Evolutionary conservation across 331 rosid species (phyloP).

Genomic region (Pyracantha coccinea): DNA sequence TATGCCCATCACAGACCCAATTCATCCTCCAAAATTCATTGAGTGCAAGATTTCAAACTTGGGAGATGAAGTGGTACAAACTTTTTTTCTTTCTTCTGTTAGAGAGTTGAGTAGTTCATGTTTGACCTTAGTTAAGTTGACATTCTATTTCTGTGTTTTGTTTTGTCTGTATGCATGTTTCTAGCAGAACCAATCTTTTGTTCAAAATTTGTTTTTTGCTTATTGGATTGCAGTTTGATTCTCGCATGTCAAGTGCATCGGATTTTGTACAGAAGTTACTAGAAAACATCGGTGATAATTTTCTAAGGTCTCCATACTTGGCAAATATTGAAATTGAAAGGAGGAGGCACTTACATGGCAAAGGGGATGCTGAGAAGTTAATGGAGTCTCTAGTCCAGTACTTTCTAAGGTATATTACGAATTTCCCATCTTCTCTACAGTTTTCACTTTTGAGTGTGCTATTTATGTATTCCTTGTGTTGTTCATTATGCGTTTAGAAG

Average conservation of each 20-base stretch:
- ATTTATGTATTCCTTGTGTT: not conserved
- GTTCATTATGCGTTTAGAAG: not conserved
- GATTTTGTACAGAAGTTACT: conserved; percentile 57
- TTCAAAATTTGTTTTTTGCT: conserved; percentile 18
- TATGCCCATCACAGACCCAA: conserved; percentile 38
- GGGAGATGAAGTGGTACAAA: conserved; percentile 65
- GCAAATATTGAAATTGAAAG: conserved; percentile 90
- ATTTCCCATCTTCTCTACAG: not conserved
- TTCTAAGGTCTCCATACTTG: conserved; percentile 66
- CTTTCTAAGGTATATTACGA: conserved; percentile 44
- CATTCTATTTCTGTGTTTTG: not conserved
- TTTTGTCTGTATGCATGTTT: not conserved
- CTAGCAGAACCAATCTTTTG: not conserved
- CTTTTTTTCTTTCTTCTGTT: not conserved
- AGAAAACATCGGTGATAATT: conserved; percentile 31
- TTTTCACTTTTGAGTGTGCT: not conserved
- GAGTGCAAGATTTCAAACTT: conserved; percentile 68
- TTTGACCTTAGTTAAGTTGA: not conserved
- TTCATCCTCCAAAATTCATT: conserved; percentile 45
- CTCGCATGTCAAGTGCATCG: conserved; percentile 61
- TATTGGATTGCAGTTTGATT: conserved; percentile 68
- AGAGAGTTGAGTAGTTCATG: not conserved
- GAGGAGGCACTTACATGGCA: conserved; percentile 60
- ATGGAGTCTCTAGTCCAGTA: conserved; percentile 62
- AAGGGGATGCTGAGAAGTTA: conserved; percentile 47